phyloP scores from a whole-genome alignment of 768 basidiomycete genomes.

The Astraeus odoratus region DNA sequence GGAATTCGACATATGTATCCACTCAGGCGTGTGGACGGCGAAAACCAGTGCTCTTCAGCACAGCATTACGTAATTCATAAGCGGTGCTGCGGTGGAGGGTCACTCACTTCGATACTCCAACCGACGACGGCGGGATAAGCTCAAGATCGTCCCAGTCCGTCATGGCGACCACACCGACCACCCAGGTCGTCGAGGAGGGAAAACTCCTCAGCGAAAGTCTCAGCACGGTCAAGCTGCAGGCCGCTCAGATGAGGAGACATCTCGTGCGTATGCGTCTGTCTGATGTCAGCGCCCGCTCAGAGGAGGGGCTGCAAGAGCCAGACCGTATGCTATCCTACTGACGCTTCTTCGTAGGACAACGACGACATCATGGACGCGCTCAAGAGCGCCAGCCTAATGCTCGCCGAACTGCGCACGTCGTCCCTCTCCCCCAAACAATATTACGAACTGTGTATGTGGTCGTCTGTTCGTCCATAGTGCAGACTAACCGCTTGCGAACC shows the following conservation, averaged over 20 bases:
- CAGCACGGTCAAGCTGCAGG: constrained; percentile 83
- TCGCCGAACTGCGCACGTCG: constrained; percentile 90
- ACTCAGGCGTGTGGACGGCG: no score
- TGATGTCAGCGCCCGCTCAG: background rate
- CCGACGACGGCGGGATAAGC: background rate
- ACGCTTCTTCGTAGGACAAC: constrained; percentile 51
- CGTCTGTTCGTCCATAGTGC: background rate
- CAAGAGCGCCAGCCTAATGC: constrained; percentile 95
- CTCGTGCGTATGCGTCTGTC: constrained; percentile 46
- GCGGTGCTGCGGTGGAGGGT: constrained; percentile 5
- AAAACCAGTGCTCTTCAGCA: no score
- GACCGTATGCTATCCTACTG: background rate
- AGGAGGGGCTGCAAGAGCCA: background rate
- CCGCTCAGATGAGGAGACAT: constrained; percentile 92
- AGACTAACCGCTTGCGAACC: background rate
- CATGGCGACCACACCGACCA: constrained; percentile 19
- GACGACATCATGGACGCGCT: constrained; percentile 99
- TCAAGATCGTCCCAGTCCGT: constrained; percentile 3
- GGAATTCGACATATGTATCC: background rate
- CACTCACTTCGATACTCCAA: background rate
- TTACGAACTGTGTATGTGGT: constrained; percentile 84
- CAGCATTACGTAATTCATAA: constrained; percentile 7
- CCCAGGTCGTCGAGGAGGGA: constrained; percentile 62
- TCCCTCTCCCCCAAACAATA: constrained; percentile 95
- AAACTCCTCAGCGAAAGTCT: constrained; percentile 81